These are phyloP conservation scores for Chenopodium formosanum DNA, from an alignment of 148 eudicot species.

Conservation along the genomic window DNA sequence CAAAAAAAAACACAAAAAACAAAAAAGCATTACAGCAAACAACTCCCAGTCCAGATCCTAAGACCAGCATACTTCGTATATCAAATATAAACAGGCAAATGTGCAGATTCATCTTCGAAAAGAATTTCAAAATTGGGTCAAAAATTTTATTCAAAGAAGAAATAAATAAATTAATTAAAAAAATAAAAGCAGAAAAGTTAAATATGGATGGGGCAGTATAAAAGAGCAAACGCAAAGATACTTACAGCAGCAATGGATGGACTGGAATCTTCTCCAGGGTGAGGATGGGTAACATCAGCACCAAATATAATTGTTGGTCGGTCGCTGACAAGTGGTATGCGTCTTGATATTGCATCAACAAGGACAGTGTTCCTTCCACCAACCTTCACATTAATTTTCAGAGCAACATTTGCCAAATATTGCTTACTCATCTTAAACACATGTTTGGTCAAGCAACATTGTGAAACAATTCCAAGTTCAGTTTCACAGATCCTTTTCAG, in stretches of 20 bases:
- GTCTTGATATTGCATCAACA: conserved; percentile 59
- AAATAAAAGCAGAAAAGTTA: too few relatives aligned
- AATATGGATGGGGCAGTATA: background rate
- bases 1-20: background rate
- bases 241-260: conserved; percentile 81
- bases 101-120: background rate
- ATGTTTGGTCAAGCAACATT: conserved; percentile 77
- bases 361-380: conserved; percentile 80
- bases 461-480: conserved; percentile 79
- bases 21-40: too few relatives aligned
- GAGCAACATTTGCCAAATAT: conserved; percentile 65
- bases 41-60: too few relatives aligned
- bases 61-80: background rate
- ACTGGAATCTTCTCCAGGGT: conserved; percentile 81
- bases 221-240: conserved; percentile 10
- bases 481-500: conserved; percentile 85
- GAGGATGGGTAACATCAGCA: conserved; percentile 85
- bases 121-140: background rate
- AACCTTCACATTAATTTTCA: conserved; percentile 73
- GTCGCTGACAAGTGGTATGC: conserved; percentile 65
- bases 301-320: conserved; percentile 74
- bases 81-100: background rate
- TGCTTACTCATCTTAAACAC: conserved; percentile 63
- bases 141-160: background rate
- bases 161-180: background rate